phyloP scores from a whole-genome alignment of 2,329 filamentous ascomycete species.

The Stemphylium lycopersici region DNA sequence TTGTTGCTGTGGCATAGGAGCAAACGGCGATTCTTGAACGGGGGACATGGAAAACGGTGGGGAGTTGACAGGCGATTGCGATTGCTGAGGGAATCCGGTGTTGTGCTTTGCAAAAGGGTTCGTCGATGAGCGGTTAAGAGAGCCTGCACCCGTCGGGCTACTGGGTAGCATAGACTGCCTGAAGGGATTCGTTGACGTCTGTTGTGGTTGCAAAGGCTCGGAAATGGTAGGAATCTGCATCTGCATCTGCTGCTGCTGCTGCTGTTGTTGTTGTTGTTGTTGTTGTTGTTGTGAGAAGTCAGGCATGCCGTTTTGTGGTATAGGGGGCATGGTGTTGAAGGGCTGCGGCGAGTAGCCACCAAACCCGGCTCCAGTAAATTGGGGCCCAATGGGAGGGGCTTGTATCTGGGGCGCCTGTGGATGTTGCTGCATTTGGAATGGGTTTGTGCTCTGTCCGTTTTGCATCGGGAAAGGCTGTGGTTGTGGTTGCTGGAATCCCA shows the following conservation, averaged over 20 bases:
- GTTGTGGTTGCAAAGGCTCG: slow-evolving; percentile 54
- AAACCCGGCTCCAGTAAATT: slow-evolving; percentile 78
- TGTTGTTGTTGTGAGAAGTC: slow-evolving; percentile 52
- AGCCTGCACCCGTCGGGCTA: slow-evolving; percentile 47
- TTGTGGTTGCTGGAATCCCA: slow-evolving; percentile 35
- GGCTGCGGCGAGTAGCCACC: slow-evolving; percentile 78
- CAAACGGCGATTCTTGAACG: slow-evolving; percentile 43
- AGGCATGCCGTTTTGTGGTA: slow-evolving; percentile 57
- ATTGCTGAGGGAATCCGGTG: slow-evolving; percentile 37
- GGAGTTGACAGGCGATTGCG: slow-evolving; percentile 32
- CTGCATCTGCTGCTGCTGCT: slow-evolving; percentile 25
- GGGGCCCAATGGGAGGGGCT: slow-evolving; percentile 59
- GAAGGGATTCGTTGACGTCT: slow-evolving; percentile 86
- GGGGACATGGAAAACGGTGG: slow-evolving; percentile 37
- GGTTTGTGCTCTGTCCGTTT: slow-evolving; percentile 74
- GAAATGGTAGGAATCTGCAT: slow-evolving; percentile 41
- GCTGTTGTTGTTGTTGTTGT: slow-evolving; percentile 45
- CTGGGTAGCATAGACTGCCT: slow-evolving; percentile 79
- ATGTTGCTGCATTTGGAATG: slow-evolving; percentile 78
- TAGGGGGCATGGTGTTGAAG: slow-evolving; percentile 53
- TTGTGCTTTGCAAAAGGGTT: slow-evolving; percentile 81
- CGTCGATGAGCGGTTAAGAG: slow-evolving; percentile 68
- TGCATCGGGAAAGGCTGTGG: slow-evolving; percentile 62
- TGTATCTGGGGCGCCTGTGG: slow-evolving; percentile 60
- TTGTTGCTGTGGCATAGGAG: slow-evolving; percentile 47